Evolutionary conservation across 805 yeast genomes (phyloP).

Genomic region (Metschnikowia orientalis): DNA sequence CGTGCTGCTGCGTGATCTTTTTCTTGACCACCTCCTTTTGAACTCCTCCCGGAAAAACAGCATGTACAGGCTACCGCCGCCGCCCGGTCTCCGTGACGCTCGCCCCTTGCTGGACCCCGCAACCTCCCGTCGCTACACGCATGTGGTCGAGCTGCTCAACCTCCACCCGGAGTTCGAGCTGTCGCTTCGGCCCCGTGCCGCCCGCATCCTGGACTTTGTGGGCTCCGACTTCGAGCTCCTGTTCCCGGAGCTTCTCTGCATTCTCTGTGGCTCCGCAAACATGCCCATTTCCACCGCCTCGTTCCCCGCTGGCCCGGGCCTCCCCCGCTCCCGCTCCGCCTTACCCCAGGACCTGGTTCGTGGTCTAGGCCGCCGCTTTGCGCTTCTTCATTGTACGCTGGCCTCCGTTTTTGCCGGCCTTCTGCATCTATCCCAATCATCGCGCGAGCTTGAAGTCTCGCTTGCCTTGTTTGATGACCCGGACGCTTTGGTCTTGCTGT

Average conservation of each 20-base stretch:
- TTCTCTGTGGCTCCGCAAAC: slow-evolving; percentile 30
- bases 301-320: slow-evolving; percentile 9
- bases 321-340: slow-evolving; percentile 6
- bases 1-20: slow-evolving; percentile 26
- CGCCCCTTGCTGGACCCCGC: not conserved
- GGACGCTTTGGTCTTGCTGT: slow-evolving; percentile 18
- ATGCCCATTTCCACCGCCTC: slow-evolving; percentile 12
- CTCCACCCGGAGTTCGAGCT: slow-evolving; percentile 10
- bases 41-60: slow-evolving; percentile 12
- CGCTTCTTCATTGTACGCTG: slow-evolving; percentile 21
- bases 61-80: not conserved
- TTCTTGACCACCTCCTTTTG: slow-evolving; percentile 10
- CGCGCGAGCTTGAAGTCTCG: slow-evolving; percentile 24
- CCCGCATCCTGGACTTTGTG: slow-evolving; percentile 22
- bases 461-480: slow-evolving; percentile 21
- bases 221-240: slow-evolving; percentile 23
- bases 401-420: slow-evolving; percentile 27
- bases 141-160: slow-evolving; percentile 7
- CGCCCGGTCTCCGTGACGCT: not conserved
- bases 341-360: slow-evolving; percentile 20
- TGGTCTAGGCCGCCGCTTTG: slow-evolving; percentile 23
- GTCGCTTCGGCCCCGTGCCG: slow-evolving; percentile 13
- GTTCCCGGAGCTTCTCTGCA: slow-evolving; percentile 23
- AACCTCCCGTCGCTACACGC: slow-evolving; percentile 4
- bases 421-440: slow-evolving; percentile 27